A percentile compares a stretch with the other conserved stretches of the same genome.
phyloP scores from a whole-genome alignment of 176 grass and related monocot species.

The Oropetium thomaeum region DNA sequence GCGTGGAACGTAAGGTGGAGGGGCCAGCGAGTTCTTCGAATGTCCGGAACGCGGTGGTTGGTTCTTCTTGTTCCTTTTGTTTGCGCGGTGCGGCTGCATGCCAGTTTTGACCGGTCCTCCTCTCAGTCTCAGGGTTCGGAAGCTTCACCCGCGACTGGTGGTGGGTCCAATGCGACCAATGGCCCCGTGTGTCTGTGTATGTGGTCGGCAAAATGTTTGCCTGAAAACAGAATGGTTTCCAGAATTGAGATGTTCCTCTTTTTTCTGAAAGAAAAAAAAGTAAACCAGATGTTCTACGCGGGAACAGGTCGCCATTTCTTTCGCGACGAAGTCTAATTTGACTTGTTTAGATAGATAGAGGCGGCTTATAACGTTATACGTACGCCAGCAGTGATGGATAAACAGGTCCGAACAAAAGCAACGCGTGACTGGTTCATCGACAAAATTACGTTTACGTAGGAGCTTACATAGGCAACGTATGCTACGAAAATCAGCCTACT shows the following conservation, averaged over 20 bases:
- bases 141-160: not conserved
- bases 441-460: not conserved
- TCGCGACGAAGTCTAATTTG: not conserved
- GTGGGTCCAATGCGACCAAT: not conserved
- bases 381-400: not conserved
- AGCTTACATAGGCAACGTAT: no score
- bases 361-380: no score
- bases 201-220: not conserved
- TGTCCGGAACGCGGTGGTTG: constrained; percentile 23
- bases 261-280: no score
- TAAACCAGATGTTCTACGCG: not conserved
- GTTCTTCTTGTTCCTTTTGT: not conserved
- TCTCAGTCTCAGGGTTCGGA: not conserved
- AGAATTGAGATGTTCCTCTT: not conserved
- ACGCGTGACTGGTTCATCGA: not conserved
- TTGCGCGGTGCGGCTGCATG: constrained; percentile 8
- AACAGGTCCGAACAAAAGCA: not conserved
- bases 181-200: not conserved
- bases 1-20: not conserved
- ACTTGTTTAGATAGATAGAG: constrained; percentile 3
- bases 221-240: not conserved
- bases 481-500: no score
- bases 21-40: not conserved
- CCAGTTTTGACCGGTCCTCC: constrained; percentile 25
- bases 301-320: not conserved